These are phyloP conservation scores for Lactifluus echinatus DNA, from an alignment of 768 basidiomycete species.

Conservation along the genomic window DNA sequence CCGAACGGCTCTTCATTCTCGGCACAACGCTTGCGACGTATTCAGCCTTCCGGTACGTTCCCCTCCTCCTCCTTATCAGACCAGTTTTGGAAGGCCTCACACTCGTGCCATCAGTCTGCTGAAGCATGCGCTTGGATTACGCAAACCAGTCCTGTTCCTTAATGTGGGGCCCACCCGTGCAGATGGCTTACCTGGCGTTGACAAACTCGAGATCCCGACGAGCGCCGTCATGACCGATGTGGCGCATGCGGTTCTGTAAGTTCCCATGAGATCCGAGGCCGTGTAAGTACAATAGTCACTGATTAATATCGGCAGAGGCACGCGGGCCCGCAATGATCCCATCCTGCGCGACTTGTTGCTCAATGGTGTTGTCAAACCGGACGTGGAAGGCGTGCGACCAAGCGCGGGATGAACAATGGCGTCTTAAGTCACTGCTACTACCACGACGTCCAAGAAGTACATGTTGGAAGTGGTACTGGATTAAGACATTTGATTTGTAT, in stretches of 20 bases:
- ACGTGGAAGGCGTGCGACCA: slow-evolving; percentile 31
- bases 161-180: slow-evolving; percentile 88
- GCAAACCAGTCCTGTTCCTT: slow-evolving; percentile 72
- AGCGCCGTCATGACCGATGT: slow-evolving; percentile 67
- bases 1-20: slow-evolving; percentile 66
- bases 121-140: slow-evolving; percentile 64
- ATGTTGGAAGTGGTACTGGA: not conserved
- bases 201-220: slow-evolving; percentile 71
- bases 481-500: slow-evolving; percentile 9
- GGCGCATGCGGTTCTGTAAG: slow-evolving; percentile 53
- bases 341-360: slow-evolving; percentile 41
- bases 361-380: slow-evolving; percentile 52
- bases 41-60: slow-evolving; percentile 70
- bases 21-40: slow-evolving; percentile 93
- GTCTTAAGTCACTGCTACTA: not conserved
- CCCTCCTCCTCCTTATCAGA: not conserved
- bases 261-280: slow-evolving; percentile 9
- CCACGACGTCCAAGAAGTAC: not conserved
- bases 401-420: not conserved
- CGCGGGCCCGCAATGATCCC: slow-evolving; percentile 35
- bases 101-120: slow-evolving; percentile 44
- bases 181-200: slow-evolving; percentile 56
- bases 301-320: slow-evolving; percentile 35
- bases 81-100: not conserved
- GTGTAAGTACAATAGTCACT: not conserved